Base-by-base conservation (phyloP, 2,329 filamentous ascomycete species). In the Botrytis byssoidea region DNA sequence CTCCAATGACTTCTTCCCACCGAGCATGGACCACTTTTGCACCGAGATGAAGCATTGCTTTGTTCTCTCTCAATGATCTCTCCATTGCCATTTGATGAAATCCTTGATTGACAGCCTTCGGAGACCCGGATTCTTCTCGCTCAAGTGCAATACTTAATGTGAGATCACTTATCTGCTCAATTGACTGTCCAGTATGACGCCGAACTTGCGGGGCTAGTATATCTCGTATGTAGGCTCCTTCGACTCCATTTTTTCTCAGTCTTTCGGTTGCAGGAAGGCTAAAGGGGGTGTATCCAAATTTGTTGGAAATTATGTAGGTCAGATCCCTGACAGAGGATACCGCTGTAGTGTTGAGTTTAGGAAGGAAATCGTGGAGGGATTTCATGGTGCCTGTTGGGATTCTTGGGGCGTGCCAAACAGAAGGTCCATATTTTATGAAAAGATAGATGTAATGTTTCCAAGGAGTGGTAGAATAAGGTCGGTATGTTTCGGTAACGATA, bases 181-280 rank as follows among this genome's bases (percentile, higher is more conserved):
- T n/a, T 20, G 29, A 29, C 65, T 72, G 70, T 32, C 61, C 70
- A 1, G 60, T 72, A 37, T 72, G 70, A 16, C 60, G 70, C 7
- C 70, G 46, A 32, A 72, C 60, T 66, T 72, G 70, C 0, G 70
- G 70, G 42, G 70, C 60, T 42, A 72, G 42, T 42, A 72, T 66
- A 35, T 72, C 61, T 32, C 29, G 46, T 51, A 44, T 46, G 6
- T 72, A 72, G 2, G 7, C 10, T 8, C 37, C n/a, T 48, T 25
- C n/a, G 6, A 72, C 57, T 55, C 60, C 70, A 12, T 72, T 72
- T 44, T 29, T 72, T 7, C 14, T 12, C 6, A 72, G 22, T 18
- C 60, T 48, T 29, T 40, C 8, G 22, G 6, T 32, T 8, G 69
- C 69, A 9, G 57, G 32, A 6, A 63, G 40, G 6, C 44, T 71